Percentiles rank a stretch among this genome's conserved stretches.
Conservation (phyloP, 805 yeast genomes). For the Ogataea neopini region DNA sequence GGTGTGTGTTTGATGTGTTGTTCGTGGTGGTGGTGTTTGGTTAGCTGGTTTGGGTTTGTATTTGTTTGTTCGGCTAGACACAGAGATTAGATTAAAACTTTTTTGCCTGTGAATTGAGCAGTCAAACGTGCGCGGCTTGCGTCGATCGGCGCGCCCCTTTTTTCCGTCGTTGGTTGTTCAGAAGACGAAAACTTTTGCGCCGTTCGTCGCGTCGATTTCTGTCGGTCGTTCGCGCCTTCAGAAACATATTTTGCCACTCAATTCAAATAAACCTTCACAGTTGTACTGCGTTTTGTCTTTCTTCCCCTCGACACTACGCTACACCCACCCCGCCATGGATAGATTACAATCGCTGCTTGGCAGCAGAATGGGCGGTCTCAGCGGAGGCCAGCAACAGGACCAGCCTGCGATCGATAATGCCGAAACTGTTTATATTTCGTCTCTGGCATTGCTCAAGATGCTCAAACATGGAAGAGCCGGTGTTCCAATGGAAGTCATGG, state of each 20-base stretch:
- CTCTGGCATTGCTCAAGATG: slow-evolving; percentile 94
- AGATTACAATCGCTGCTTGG: slow-evolving; percentile 37
- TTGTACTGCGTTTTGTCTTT: neutral
- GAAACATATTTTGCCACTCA: slow-evolving; percentile 2
- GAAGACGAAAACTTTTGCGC: too few relatives aligned
- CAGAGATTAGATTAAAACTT: too few relatives aligned
- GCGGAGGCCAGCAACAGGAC: slow-evolving; percentile 44
- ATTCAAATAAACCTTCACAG: neutral
- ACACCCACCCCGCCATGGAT: slow-evolving; percentile 25
- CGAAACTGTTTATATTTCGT: slow-evolving; percentile 94
- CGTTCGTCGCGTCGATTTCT: neutral
- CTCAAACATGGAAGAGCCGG: slow-evolving; percentile 96
- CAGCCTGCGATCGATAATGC: slow-evolving; percentile 90
- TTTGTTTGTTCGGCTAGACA: too few relatives aligned
- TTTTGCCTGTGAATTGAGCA: too few relatives aligned
- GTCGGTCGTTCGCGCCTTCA: neutral
- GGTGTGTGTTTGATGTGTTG: too few relatives aligned
- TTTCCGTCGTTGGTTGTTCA: too few relatives aligned
- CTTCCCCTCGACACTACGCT: neutral
- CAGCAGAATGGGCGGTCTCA: slow-evolving; percentile 35
- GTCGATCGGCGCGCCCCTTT: neutral
- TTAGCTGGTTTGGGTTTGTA: too few relatives aligned
- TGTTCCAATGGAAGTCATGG: slow-evolving; percentile 85
- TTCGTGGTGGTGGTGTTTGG: too few relatives aligned
- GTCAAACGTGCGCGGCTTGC: neutral